Evolutionary conservation across 345 rosid species (phyloP).

Genomic region (Passiflora organensis): DNA sequence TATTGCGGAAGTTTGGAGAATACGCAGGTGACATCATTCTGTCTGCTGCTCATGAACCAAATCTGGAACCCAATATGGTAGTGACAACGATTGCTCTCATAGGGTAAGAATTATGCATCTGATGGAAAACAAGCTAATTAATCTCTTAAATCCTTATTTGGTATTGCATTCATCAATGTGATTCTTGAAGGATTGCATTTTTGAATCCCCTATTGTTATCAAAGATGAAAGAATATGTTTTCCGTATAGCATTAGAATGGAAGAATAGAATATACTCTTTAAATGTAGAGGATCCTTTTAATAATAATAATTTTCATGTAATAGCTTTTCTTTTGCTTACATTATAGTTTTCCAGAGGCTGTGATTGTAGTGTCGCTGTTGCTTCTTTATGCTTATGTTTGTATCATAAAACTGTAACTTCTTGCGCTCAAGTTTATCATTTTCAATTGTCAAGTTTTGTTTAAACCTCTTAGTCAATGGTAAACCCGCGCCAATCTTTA

Average conservation of each 20-base stretch:
- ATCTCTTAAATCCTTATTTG: not conserved
- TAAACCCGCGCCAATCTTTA: constrained; percentile 1
- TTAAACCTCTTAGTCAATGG: not conserved
- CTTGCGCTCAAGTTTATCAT: not conserved
- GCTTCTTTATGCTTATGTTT: no score
- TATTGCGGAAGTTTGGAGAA: constrained; percentile 57
- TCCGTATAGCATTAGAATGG: no score
- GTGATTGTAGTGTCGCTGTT: no score
- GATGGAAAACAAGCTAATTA: constrained; percentile 1
- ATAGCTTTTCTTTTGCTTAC: no score
- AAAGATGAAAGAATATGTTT: no score
- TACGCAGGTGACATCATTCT: constrained; percentile 55
- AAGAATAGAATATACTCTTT: no score
- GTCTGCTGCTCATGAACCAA: constrained; percentile 54
- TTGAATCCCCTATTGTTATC: no score
- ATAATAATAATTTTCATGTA: no score
- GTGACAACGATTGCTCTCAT: constrained; percentile 58
- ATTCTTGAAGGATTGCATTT: no score
- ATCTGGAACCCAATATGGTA: constrained; percentile 50
- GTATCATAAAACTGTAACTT: no score
- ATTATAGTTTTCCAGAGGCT: no score
- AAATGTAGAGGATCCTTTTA: no score
- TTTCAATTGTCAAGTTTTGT: not conserved
- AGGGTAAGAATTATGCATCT: constrained; percentile 46
- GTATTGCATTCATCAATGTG: not conserved